Evolutionary conservation across 345 rosid species (phyloP), one percentile per base, ranked within the genome.

Genomic region (Corchorus olitorius): DNA sequence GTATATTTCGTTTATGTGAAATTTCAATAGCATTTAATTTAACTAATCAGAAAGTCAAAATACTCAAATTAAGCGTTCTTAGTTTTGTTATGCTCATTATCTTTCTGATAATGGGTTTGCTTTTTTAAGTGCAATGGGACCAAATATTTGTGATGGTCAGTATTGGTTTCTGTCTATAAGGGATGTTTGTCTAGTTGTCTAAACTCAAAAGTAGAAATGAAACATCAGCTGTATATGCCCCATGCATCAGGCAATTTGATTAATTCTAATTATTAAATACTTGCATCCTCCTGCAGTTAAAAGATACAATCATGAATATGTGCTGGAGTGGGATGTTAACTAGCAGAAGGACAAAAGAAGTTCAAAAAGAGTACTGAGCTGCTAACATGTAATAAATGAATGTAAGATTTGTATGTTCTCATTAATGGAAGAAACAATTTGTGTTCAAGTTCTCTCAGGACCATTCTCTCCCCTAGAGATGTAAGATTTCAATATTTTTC

Each of bases 391-490:
- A 27, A 17, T 54, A 54, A 19, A 19, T 55, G 60, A 55, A 55
- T n/a, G 55, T 19, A 20, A 8, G 33, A 20, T 20, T 8, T 22
- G 35, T 41, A 15, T 15, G 19, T 10, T 65, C 69, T 65, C 4
- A n/a, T 6, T n/a, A 65, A 10, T 19, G 19, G 16, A 64, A 39
- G 48, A 64, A 8, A 68, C 33, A 49, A 27, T 49, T 14, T 8
- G n/a, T 68, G 12, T 46, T 67, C 72, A 67, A 67, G 15, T 67
- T 46, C 39, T 46, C 39, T 49, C 34, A 50, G 50, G 27, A 52
- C 41, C 16, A 48, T 68, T 37, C 22, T 15, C 43, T 27, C 22
- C 16, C 12, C 72, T 22, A 7, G 37, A 27, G 39, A 55, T 52
- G 56, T 14, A 39, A 3, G 50, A 10, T 65, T 65, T 22, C 35